phyloP scores from a whole-genome alignment of 1,284 basidiomycete species.

The Rhodotorula sp. region DNA sequence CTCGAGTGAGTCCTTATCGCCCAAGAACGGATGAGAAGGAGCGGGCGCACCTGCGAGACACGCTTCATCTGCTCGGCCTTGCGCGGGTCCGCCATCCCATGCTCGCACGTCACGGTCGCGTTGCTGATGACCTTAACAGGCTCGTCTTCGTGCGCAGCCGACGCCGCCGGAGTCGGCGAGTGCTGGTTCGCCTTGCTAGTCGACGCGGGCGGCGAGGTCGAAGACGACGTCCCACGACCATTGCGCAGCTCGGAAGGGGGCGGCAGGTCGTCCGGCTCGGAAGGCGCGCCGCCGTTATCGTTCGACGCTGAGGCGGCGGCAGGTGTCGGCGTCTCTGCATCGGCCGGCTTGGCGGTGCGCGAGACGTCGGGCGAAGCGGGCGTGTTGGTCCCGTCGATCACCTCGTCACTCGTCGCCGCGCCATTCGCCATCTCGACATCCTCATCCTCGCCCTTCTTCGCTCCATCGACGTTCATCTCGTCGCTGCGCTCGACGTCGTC shows the following conservation, averaged over 20 bases:
- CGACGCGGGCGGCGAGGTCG: no score
- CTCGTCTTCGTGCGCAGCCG: background rate
- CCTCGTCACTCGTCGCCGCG: background rate
- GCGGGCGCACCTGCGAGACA: conserved; percentile 50
- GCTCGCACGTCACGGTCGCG: conserved; percentile 61
- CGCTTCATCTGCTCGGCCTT: conserved; percentile 66
- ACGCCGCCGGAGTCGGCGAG: background rate
- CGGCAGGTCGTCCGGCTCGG: conserved; percentile 3
- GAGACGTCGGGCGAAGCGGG: background rate
- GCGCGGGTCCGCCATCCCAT: conserved; percentile 62
- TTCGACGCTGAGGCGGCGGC: background rate
- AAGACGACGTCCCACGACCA: no score
- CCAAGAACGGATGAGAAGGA: no score
- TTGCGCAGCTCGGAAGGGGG: background rate
- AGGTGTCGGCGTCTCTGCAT: no score
- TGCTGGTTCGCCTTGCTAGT: no score
- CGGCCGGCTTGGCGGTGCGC: background rate
- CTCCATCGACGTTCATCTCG: background rate
- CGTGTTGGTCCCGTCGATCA: background rate
- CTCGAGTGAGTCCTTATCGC: fast-evolving
- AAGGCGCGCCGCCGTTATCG: background rate
- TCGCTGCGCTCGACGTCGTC: background rate
- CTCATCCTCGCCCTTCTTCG: background rate
- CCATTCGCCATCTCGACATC: conserved; percentile 6
- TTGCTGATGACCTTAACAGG: conserved; percentile 36